Evolutionary conservation across 306 rosid species (phyloP).

Genomic region (Vigna nakashimae): DNA sequence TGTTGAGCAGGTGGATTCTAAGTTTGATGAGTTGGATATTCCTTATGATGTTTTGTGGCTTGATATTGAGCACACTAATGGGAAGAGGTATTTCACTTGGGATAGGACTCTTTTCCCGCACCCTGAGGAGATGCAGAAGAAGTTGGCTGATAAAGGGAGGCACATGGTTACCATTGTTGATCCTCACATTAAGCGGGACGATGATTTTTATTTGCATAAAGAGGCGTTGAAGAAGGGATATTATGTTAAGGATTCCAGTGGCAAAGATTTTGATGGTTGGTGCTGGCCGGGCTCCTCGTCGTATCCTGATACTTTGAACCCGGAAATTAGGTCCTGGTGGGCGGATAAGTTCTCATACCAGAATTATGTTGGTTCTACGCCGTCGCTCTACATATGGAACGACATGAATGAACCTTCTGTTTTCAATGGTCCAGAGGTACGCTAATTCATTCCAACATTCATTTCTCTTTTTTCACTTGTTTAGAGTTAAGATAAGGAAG

Average conservation of each 20-base stretch:
- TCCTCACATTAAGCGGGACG: slow-evolving; percentile 95
- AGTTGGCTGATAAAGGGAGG: slow-evolving; percentile 82
- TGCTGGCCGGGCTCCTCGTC: slow-evolving; percentile 99
- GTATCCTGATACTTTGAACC: slow-evolving; percentile 74
- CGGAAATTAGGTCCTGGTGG: slow-evolving; percentile 93
- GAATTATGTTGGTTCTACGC: slow-evolving; percentile 90
- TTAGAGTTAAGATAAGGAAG: slow-evolving; percentile 24
- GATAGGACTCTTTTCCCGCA: slow-evolving; percentile 77
- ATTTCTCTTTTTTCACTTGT: not conserved
- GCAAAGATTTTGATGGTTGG: slow-evolving; percentile 96
- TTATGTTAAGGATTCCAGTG: slow-evolving; percentile 89
- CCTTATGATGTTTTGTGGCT: slow-evolving; percentile 99
- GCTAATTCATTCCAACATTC: slow-evolving; percentile 34
- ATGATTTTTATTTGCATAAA: slow-evolving; percentile 67
- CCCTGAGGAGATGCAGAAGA: slow-evolving; percentile 96
- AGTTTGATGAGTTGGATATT: slow-evolving; percentile 85
- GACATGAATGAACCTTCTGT: slow-evolving; percentile 99
- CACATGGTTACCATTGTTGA: slow-evolving; percentile 95
- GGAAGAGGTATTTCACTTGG: slow-evolving; percentile 95
- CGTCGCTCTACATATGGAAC: slow-evolving; percentile 93
- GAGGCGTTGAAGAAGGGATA: slow-evolving; percentile 82
- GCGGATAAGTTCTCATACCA: slow-evolving; percentile 72
- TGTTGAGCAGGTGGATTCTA: slow-evolving; percentile 85
- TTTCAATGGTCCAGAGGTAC: slow-evolving; percentile 98
- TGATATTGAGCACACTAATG: slow-evolving; percentile 95